phyloP scores from a whole-genome alignment of 495 filamentous ascomycete genomes.

The Xylaria acuta region DNA sequence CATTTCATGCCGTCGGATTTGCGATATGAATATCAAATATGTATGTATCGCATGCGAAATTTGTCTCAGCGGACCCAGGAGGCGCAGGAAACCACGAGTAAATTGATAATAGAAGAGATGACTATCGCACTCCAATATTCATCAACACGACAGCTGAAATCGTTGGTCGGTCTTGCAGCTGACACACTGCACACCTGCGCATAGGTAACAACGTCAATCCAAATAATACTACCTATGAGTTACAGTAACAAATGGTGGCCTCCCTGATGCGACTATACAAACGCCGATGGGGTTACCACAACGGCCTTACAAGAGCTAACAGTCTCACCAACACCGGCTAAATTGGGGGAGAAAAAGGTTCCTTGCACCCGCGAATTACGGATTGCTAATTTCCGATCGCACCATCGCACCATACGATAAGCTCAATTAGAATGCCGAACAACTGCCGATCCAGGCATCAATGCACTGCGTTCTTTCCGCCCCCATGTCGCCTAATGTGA shows the following conservation, averaged over 20 bases:
- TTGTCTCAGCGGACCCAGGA: not conserved
- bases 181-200: not conserved
- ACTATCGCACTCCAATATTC: not conserved
- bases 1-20: not conserved
- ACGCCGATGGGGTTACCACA: not conserved
- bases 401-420: slow-evolving; percentile 1
- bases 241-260: slow-evolving; percentile 8
- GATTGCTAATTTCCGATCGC: not conserved
- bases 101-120: not conserved
- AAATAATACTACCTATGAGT: slow-evolving; percentile 4
- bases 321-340: not conserved
- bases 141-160: not conserved
- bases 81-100: not conserved
- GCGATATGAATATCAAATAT: slow-evolving; percentile 17
- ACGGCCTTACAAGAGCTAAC: not conserved
- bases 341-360: not conserved
- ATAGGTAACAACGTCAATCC: slow-evolving; percentile 13
- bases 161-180: not conserved
- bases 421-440: not conserved
- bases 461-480: not conserved
- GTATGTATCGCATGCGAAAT: not conserved
- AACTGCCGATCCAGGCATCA: slow-evolving; percentile 7
- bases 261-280: not conserved
- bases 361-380: not conserved
- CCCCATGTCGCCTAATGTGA: slow-evolving; percentile 1